phyloP scores from a whole-genome alignment of 2,329 filamentous ascomycete species.

The Mollisiaceae sp. region DNA sequence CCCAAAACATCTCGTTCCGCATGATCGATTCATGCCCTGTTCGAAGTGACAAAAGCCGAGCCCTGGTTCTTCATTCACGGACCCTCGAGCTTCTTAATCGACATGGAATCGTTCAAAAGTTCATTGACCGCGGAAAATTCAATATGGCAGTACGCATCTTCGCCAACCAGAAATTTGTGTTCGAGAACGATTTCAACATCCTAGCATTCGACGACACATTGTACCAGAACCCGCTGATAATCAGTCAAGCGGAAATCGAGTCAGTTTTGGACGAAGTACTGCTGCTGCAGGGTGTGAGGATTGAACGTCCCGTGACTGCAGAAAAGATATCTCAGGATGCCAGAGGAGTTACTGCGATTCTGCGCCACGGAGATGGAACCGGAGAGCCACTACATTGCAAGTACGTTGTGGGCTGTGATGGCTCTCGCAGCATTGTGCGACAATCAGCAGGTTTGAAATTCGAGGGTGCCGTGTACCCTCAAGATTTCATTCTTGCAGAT shows the following conservation, averaged over 20 bases:
- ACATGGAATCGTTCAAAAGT: constrained; percentile 46
- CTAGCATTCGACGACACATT: constrained; percentile 39
- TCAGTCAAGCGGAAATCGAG: constrained; percentile 47
- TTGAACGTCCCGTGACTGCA: constrained; percentile 43
- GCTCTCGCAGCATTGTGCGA: constrained; percentile 55
- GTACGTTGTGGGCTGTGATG: constrained; percentile 59
- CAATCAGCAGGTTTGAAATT: constrained; percentile 47
- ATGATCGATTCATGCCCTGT: constrained; percentile 45
- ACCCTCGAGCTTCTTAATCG: constrained; percentile 56
- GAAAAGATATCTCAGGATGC: constrained; percentile 41
- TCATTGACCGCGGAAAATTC: constrained; percentile 46
- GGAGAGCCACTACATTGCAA: constrained; percentile 42
- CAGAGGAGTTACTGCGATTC: constrained; percentile 37
- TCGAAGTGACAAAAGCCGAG: constrained; percentile 48
- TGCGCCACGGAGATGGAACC: constrained; percentile 32
- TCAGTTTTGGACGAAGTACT: constrained; percentile 41
- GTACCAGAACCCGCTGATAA: constrained; percentile 42
- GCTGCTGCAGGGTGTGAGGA: constrained; percentile 33
- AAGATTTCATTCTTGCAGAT: constrained; percentile 52
- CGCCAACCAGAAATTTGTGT: constrained; percentile 42
- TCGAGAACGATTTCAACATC: constrained; percentile 41
- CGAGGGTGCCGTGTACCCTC: constrained; percentile 49
- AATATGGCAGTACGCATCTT: constrained; percentile 48
- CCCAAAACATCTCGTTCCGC: constrained; percentile 44
- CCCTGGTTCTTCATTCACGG: constrained; percentile 53